phyloP scores from a whole-genome alignment of 2,329 filamentous ascomycete genomes.

The Cladophialophora exuberans region DNA sequence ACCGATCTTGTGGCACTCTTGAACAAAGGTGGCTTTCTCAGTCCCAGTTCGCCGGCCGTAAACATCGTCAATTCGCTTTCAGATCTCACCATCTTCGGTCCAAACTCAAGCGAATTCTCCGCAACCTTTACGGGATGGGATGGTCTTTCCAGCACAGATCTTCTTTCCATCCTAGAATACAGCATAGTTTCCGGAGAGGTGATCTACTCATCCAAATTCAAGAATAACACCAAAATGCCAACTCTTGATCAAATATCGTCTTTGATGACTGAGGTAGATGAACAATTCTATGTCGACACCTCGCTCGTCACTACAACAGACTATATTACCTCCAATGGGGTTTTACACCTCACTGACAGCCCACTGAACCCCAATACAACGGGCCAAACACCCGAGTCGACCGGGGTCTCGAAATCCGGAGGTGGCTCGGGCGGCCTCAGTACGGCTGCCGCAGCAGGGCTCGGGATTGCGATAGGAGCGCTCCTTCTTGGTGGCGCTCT shows the following conservation, averaged over 20 bases:
- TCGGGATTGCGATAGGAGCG: conserved; percentile 30
- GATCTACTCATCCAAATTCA: conserved; percentile 54
- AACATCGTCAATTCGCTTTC: conserved; percentile 46
- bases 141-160: conserved; percentile 51
- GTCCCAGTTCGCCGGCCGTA: conserved; percentile 21
- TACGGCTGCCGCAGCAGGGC: conserved; percentile 24
- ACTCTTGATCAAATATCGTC: conserved; percentile 52
- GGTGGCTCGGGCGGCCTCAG: conserved; percentile 21
- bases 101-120: conserved; percentile 63
- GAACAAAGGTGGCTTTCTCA: conserved; percentile 41
- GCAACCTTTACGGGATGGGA: conserved; percentile 57
- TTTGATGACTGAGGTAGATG: conserved; percentile 48
- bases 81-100: conserved; percentile 60
- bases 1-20: conserved; percentile 55
- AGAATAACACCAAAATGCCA: conserved; percentile 42
- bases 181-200: conserved; percentile 64
- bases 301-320: conserved; percentile 55
- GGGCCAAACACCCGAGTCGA: conserved; percentile 1
- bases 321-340: conserved; percentile 58
- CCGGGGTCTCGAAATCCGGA: neutral
- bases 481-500: conserved; percentile 25
- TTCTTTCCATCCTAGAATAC: conserved; percentile 62
- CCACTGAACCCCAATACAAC: conserved; percentile 28
- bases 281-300: conserved; percentile 54
- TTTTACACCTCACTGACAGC: conserved; percentile 48